Conservation (phyloP, 208 protist species). For the Herpetomonas tarakana region DNA sequence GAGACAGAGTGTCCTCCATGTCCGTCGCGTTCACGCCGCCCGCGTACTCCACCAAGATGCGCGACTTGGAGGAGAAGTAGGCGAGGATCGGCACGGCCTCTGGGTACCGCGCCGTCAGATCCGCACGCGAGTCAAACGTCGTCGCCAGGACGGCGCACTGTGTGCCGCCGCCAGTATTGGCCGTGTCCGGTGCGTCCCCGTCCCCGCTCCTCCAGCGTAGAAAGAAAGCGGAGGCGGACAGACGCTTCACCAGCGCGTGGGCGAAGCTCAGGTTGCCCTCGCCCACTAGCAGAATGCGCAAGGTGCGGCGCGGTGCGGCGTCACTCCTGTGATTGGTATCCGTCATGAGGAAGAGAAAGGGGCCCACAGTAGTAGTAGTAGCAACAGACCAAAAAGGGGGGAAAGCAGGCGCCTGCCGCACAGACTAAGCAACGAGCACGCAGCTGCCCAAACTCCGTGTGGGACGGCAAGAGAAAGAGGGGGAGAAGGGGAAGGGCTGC, state of each 20-base stretch:
- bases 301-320: not conserved
- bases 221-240: slow-evolving; percentile 23
- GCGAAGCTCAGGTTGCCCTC: slow-evolving; percentile 61
- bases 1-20: slow-evolving; percentile 6
- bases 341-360: too few species aligned
- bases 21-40: slow-evolving; percentile 43
- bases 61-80: slow-evolving; percentile 45
- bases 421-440: too few species aligned
- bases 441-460: too few species aligned
- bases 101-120: slow-evolving; percentile 41
- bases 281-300: slow-evolving; percentile 43
- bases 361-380: too few species aligned
- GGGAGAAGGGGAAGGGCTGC: too few species aligned
- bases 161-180: not conserved
- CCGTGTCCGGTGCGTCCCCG: slow-evolving; percentile 10
- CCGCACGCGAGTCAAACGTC: slow-evolving; percentile 31
- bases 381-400: too few species aligned
- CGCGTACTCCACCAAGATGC: slow-evolving; percentile 26
- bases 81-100: slow-evolving; percentile 32
- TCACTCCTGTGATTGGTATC: too few species aligned
- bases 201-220: slow-evolving; percentile 3
- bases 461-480: too few species aligned
- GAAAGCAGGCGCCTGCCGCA: too few species aligned
- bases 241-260: slow-evolving; percentile 42
- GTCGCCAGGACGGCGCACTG: slow-evolving; percentile 17